Conservation (phyloP, 192 early-diverging fungal genomes). For the Coemansia sp. region DNA sequence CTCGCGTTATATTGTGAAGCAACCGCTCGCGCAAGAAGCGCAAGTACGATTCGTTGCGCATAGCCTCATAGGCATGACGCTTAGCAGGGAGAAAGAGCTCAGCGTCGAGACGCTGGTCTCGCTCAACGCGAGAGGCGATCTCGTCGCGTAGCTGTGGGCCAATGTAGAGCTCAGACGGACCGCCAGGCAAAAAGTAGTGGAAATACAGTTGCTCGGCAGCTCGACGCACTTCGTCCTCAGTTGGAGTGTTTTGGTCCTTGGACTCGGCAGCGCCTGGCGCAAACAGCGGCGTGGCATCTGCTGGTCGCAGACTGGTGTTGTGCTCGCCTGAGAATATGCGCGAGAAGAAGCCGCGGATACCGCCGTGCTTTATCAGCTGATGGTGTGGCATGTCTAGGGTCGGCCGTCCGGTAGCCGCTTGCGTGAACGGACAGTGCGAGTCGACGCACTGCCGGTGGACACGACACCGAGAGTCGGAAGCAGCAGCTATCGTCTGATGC, state of each 20-base stretch:
- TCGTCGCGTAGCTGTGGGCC: slow-evolving; percentile 46
- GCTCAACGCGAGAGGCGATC: slow-evolving; percentile 40
- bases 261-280: slow-evolving; percentile 8
- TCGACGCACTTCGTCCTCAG: slow-evolving; percentile 43
- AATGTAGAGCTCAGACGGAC: slow-evolving; percentile 43
- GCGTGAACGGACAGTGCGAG: slow-evolving; percentile 40
- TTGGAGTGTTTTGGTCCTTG: slow-evolving; percentile 22
- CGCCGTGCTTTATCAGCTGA: slow-evolving; percentile 7
- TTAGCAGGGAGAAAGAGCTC: slow-evolving; percentile 52
- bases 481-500: slow-evolving; percentile 34
- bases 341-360: slow-evolving; percentile 45
- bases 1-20: slow-evolving; percentile 52
- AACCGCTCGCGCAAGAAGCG: slow-evolving; percentile 55
- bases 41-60: slow-evolving; percentile 55
- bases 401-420: slow-evolving; percentile 12
- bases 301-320: background rate
- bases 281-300: slow-evolving; percentile 26
- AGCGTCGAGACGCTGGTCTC: slow-evolving; percentile 39
- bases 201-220: slow-evolving; percentile 50
- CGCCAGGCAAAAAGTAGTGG: slow-evolving; percentile 41
- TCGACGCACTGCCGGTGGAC: slow-evolving; percentile 35
- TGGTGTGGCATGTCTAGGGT: slow-evolving; percentile 35
- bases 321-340: slow-evolving; percentile 47
- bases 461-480: slow-evolving; percentile 24
- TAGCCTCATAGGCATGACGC: slow-evolving; percentile 55